phyloP scores from a whole-genome alignment of 345 rosid species.

The Salix exigua region DNA sequence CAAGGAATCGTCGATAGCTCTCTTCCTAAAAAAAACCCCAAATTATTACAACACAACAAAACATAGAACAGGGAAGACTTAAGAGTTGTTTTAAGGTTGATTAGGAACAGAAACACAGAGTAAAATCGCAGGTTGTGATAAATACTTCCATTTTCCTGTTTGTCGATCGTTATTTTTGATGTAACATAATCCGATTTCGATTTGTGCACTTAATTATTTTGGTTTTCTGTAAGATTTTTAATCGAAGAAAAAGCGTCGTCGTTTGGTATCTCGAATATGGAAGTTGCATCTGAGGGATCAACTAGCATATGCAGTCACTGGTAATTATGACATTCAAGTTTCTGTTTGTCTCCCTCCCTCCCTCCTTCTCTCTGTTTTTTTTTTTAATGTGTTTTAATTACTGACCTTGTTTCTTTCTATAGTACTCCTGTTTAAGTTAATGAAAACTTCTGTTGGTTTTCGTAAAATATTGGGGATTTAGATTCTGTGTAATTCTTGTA shows the following conservation, averaged over 20 bases:
- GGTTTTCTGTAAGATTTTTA: constrained; percentile 14
- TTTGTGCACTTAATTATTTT: not conserved
- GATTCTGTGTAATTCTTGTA: not conserved
- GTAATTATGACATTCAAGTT: constrained; percentile 27
- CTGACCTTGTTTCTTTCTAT: not conserved
- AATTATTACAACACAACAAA: not conserved
- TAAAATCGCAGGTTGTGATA: not conserved
- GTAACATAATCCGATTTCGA: not conserved
- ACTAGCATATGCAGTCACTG: constrained; percentile 77
- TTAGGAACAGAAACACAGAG: not conserved
- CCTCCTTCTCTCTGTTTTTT: not conserved
- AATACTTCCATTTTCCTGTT: not conserved
- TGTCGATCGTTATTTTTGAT: not conserved
- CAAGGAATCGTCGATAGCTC: constrained; percentile 1
- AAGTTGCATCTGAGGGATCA: constrained; percentile 52
- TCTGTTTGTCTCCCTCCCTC: not conserved
- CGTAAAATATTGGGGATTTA: not conserved
- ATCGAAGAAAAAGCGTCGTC: constrained; percentile 16
- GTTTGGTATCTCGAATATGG: constrained; percentile 43
- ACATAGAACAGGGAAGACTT: not conserved
- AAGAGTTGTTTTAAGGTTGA: not conserved
- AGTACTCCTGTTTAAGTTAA: not conserved
- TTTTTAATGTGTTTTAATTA: not conserved
- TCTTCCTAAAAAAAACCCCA: not conserved
- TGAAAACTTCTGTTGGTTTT: not conserved